phyloP scores from a whole-genome alignment of 73 alveolate species.

The Tetrahymena elliotti region DNA sequence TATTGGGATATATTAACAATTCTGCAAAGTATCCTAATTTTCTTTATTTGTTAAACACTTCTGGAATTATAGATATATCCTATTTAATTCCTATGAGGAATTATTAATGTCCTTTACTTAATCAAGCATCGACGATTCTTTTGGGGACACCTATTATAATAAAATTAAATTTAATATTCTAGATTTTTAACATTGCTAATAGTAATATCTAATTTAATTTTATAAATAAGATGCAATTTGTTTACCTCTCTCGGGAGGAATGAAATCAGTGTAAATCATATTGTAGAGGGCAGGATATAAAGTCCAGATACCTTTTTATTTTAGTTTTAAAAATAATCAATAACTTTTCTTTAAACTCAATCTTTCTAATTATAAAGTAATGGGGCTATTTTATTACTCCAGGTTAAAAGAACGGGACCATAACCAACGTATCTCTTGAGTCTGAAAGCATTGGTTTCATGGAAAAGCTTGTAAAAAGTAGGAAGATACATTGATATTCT shows the following conservation, averaged over 20 bases:
- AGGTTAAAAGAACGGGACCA: slow-evolving; percentile 49
- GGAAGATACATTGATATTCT: slow-evolving; percentile 63
- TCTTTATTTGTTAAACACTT: not conserved
- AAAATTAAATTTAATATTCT: not conserved
- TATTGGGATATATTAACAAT: not conserved
- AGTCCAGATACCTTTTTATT: slow-evolving; percentile 56
- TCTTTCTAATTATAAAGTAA: not conserved
- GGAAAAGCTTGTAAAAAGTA: slow-evolving; percentile 70
- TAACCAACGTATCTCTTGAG: slow-evolving; percentile 52
- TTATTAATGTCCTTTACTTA: not conserved
- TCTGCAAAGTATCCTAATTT: not conserved
- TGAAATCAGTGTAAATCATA: slow-evolving; percentile 57
- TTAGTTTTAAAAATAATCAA: not conserved
- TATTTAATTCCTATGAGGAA: not conserved
- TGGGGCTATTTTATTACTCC: slow-evolving; percentile 22
- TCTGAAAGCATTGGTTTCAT: slow-evolving; percentile 55
- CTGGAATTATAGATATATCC: not conserved
- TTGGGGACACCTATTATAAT: not conserved
- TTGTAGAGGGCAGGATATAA: slow-evolving; percentile 71
- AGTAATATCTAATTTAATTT: slow-evolving; percentile 9
- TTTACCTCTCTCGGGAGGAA: slow-evolving; percentile 80
- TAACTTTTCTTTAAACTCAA: not conserved
- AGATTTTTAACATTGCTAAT: not conserved
- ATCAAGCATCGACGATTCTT: not conserved
- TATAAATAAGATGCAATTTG: not conserved